Percentiles rank a stretch among this genome's conserved stretches.
Evolutionary conservation across 2,329 filamentous ascomycete species (phyloP).

Genomic region (Neocucurbitaria cava): DNA sequence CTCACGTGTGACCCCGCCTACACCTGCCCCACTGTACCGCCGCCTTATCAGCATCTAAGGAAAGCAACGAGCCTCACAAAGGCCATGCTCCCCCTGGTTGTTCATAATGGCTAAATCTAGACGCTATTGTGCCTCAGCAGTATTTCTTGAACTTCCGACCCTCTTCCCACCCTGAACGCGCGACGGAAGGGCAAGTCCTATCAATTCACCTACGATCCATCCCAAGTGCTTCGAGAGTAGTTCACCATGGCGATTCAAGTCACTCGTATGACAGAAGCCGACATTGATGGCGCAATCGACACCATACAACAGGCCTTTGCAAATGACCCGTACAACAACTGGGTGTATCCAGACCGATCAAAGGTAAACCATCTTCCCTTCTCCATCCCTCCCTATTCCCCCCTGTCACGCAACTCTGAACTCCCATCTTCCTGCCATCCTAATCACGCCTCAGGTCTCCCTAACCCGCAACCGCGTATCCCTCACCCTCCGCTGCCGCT

Average conservation of each 20-base stretch:
- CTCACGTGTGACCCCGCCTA: neutral
- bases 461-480: slow-evolving; percentile 67
- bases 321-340: slow-evolving; percentile 71
- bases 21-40: neutral
- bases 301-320: slow-evolving; percentile 72
- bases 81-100: neutral
- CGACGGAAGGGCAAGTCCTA: neutral
- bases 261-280: slow-evolving; percentile 61
- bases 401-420: too few species aligned
- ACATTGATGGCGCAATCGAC: slow-evolving; percentile 69
- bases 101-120: neutral
- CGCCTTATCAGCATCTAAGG: slow-evolving; percentile 3
- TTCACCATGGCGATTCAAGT: slow-evolving; percentile 60
- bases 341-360: slow-evolving; percentile 66
- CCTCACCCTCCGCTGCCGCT: slow-evolving; percentile 69
- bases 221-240: slow-evolving; percentile 3
- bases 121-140: neutral
- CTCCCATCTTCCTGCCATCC: neutral
- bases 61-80: slow-evolving; percentile 2
- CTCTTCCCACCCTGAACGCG: neutral
- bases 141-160: neutral
- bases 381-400: too few species aligned
- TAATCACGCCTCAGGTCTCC: slow-evolving; percentile 52
- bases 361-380: slow-evolving; percentile 39
- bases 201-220: neutral